Conservation (phyloP, 1,139 yeast species). For the Groenewaldozyma auringiensis region DNA sequence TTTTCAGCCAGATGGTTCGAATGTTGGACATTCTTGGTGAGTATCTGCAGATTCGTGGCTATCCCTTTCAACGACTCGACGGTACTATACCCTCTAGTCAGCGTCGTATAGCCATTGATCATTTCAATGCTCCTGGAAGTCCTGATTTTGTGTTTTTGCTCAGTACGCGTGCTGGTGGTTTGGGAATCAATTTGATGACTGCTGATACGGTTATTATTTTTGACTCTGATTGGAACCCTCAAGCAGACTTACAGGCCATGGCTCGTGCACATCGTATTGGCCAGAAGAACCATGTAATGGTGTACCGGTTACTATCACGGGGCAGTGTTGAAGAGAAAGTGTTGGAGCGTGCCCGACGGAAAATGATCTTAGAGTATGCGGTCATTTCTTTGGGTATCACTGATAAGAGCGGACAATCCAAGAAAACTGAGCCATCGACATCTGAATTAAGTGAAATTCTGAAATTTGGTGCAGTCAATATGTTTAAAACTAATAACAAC, state of each 20-base stretch:
- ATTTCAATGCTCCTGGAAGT: constrained; percentile 89
- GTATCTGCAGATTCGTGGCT: constrained; percentile 82
- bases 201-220: constrained; percentile 97
- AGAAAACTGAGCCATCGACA: constrained; percentile 66
- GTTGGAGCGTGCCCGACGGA: constrained; percentile 89
- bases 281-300: constrained; percentile 95
- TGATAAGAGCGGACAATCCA: constrained; percentile 47
- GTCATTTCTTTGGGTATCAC: constrained; percentile 93
- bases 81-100: constrained; percentile 96
- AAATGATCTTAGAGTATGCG: constrained; percentile 97
- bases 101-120: constrained; percentile 91
- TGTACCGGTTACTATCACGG: constrained; percentile 90
- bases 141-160: constrained; percentile 86
- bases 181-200: constrained; percentile 96
- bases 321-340: constrained; percentile 98
- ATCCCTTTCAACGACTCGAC: constrained; percentile 84
- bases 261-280: constrained; percentile 99
- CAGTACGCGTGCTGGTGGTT: constrained; percentile 97
- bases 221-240: constrained; percentile 99
- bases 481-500: constrained; percentile 75
- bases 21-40: constrained; percentile 94
- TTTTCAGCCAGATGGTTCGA: constrained; percentile 95
- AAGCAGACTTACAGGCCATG: constrained; percentile 98
- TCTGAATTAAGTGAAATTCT: constrained; percentile 87
- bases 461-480: constrained; percentile 96